These are phyloP conservation scores for Dactylellina sp. DNA, from an alignment of 2,329 filamentous ascomycete species.

Conservation along the genomic window DNA sequence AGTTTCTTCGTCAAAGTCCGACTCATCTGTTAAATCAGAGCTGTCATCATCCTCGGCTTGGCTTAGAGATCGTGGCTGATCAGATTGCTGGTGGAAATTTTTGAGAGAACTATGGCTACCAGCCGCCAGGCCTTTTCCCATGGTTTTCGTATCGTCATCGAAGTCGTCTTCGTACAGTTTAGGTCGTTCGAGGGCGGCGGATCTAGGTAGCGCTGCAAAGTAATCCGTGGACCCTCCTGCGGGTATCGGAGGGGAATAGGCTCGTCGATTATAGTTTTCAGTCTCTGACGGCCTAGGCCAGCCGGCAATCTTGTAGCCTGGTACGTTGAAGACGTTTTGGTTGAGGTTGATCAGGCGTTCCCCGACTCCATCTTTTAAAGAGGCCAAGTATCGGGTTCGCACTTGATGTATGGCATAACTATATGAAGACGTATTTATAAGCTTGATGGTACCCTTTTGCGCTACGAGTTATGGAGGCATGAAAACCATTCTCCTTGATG, in stretches of 20 bases:
- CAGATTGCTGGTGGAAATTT: conserved; percentile 75
- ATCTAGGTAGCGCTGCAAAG: conserved; percentile 74
- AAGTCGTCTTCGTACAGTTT: conserved; percentile 78
- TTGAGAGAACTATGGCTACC: conserved; percentile 75
- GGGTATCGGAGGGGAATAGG: conserved; percentile 86
- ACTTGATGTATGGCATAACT: conserved; percentile 86
- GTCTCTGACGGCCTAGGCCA: conserved; percentile 81
- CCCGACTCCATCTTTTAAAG: conserved; percentile 84
- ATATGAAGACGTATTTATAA: conserved; percentile 23
- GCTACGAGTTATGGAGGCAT: not conserved
- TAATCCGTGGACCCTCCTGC: conserved; percentile 85
- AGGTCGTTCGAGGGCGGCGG: conserved; percentile 68
- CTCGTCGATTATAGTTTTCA: conserved; percentile 71
- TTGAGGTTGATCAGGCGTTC: conserved; percentile 86
- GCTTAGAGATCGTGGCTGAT: conserved; percentile 63
- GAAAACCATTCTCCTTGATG: not conserved
- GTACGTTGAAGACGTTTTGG: conserved; percentile 80
- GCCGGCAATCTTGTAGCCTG: conserved; percentile 83
- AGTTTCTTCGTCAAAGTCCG: conserved; percentile 79
- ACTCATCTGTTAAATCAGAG: conserved; percentile 85
- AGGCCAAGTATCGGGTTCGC: conserved; percentile 80
- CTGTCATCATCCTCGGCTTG: conserved; percentile 80
- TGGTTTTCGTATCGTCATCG: conserved; percentile 69
- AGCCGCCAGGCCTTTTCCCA: conserved; percentile 74
- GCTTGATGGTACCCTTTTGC: not conserved